phyloP scores from a whole-genome alignment of 257 asterid species.

The Penstemon davidsonii region DNA sequence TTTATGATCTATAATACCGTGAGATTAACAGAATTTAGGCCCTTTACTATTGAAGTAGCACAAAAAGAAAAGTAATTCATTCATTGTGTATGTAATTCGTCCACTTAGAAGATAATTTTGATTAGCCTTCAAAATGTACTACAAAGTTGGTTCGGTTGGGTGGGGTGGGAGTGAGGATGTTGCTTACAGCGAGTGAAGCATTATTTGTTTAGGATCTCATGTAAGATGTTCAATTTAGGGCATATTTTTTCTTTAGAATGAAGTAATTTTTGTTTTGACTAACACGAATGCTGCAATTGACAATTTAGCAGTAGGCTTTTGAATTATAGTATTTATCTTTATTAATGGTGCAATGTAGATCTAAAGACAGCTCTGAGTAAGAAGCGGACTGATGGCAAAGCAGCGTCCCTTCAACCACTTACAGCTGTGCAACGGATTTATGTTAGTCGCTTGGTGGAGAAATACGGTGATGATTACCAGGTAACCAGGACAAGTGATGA shows the following conservation, averaged over 20 bases:
- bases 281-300: not conserved
- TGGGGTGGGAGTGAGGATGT: too few species aligned
- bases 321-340: not conserved
- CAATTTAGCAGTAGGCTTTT: not conserved
- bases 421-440: conserved; percentile 70
- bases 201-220: too few species aligned
- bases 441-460: conserved; percentile 63
- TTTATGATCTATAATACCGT: too few species aligned
- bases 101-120: too few species aligned
- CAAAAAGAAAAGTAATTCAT: too few species aligned
- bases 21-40: too few species aligned
- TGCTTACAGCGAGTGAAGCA: too few species aligned
- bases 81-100: too few species aligned
- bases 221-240: too few species aligned
- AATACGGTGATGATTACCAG: conserved; percentile 81
- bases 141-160: too few species aligned
- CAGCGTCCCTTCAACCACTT: conserved; percentile 68
- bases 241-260: not conserved
- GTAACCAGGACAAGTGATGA: conserved; percentile 30
- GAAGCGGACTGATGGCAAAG: conserved; percentile 72
- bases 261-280: not conserved
- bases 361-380: conserved; percentile 87
- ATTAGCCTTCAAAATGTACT: too few species aligned
- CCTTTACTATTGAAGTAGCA: too few species aligned
- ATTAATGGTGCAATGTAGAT: conserved; percentile 42